Conservation (phyloP, 2,329 filamentous ascomycete species). For the Penicillium oxalicum region DNA sequence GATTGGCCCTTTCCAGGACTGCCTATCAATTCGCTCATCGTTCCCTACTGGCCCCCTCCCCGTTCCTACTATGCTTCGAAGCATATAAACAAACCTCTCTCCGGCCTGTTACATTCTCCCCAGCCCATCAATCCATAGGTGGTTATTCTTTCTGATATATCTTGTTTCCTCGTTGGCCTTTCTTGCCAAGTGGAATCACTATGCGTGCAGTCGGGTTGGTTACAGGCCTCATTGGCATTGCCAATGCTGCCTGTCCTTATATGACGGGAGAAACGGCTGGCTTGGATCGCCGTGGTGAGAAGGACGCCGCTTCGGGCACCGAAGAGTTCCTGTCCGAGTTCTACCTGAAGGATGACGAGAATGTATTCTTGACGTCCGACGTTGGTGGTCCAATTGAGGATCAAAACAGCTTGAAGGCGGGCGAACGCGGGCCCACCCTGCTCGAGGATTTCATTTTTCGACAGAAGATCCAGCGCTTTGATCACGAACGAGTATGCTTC, state of each 20-base stretch:
- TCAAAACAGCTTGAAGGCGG: conserved; percentile 61
- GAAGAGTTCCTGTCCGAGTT: conserved; percentile 42
- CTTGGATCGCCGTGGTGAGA: conserved; percentile 21
- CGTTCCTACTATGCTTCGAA: no score
- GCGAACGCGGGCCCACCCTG: conserved; percentile 60
- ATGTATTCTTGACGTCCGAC: conserved; percentile 58
- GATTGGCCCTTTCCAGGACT: no score
- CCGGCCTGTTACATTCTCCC: no score
- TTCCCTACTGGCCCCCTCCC: no score
- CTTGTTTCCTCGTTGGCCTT: neutral
- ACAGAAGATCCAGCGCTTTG: conserved; percentile 66
- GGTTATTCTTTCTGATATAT: neutral
- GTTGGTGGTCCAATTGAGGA: conserved; percentile 63
- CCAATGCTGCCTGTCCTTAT: conserved; percentile 38
- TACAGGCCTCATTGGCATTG: conserved; percentile 29
- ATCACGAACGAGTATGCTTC: conserved; percentile 59
- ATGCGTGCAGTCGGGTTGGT: conserved; percentile 26
- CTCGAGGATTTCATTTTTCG: conserved; percentile 68
- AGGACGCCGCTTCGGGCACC: conserved; percentile 25
- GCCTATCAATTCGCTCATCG: no score
- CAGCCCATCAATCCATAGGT: no score
- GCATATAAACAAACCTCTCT: no score
- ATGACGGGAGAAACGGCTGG: conserved; percentile 30
- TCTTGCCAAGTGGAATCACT: neutral
- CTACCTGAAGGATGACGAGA: conserved; percentile 46